A percentile compares a stretch with the other conserved stretches of the same genome.
Conservation (phyloP, 805 yeast species). For the Barnettozyma sucrosica region DNA sequence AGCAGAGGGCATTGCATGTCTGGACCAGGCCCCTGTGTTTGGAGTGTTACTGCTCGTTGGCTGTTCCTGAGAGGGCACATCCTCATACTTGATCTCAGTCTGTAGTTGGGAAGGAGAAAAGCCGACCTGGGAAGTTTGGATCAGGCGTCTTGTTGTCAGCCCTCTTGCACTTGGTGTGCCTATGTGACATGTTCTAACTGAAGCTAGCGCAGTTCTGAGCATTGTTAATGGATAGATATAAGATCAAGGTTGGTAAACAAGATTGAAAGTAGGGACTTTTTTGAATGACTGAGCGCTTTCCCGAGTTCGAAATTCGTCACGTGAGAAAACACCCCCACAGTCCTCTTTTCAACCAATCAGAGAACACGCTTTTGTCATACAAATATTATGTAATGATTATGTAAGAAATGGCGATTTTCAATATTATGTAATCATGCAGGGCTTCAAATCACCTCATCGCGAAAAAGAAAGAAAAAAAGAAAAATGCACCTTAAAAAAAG, state of each 20-base stretch:
- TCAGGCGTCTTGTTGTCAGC: background rate
- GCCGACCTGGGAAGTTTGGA: constrained; percentile 7
- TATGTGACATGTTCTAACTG: background rate
- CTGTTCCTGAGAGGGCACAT: constrained; percentile 1
- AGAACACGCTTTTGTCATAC: background rate
- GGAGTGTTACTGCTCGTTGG: background rate
- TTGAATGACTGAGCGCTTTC: background rate
- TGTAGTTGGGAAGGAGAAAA: constrained; percentile 4
- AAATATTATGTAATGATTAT: background rate
- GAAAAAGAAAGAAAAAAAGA: background rate
- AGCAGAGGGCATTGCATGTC: constrained; percentile 24
- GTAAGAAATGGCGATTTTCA: too few species aligned
- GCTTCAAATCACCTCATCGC: background rate
- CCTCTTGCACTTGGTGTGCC: background rate
- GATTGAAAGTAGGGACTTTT: background rate
- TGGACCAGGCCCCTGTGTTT: constrained; percentile 18
- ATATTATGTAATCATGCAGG: background rate
- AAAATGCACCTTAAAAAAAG: background rate
- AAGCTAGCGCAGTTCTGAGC: background rate
- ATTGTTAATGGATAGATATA: background rate
- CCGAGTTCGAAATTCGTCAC: constrained; percentile 1
- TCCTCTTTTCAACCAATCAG: background rate
- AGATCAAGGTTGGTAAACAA: background rate
- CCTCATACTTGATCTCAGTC: constrained; percentile 10
- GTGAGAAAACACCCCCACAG: background rate